Evolutionary conservation across 2,329 filamentous ascomycete species (phyloP).

Genomic region (Pseudogymnoascus sp.): DNA sequence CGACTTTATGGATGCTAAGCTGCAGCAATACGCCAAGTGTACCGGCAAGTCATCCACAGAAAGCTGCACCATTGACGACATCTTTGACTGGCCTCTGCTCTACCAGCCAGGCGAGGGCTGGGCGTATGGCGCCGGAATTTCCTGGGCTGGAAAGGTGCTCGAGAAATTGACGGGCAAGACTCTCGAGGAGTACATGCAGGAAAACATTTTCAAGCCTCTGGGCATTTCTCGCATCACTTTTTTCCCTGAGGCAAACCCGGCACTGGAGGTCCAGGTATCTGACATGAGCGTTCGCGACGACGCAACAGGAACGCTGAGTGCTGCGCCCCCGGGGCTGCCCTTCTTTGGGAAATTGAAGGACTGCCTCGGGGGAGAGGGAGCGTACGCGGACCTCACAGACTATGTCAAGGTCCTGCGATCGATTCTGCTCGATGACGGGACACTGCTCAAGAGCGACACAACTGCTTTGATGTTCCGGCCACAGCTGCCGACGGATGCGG

Average conservation of each 20-base stretch:
- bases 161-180: constrained; percentile 9
- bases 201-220: constrained; percentile 13
- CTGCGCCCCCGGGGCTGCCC: background rate
- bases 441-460: background rate
- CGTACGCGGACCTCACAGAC: background rate
- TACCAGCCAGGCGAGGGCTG: constrained; percentile 56
- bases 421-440: background rate
- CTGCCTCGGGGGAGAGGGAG: background rate
- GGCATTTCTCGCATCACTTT: constrained; percentile 20
- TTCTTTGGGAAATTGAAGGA: background rate
- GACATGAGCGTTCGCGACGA: background rate
- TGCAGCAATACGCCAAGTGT: background rate
- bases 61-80: constrained; percentile 8
- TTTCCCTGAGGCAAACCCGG: constrained; percentile 28
- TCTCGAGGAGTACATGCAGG: constrained; percentile 12
- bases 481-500: background rate
- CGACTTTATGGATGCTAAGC: constrained; percentile 35
- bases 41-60: background rate
- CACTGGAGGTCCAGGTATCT: background rate
- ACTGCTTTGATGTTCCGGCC: background rate
- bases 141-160: constrained; percentile 36
- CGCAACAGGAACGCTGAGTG: background rate
- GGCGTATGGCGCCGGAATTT: constrained; percentile 30
- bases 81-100: constrained; percentile 35
- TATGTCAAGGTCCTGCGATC: background rate